Base-by-base conservation (phyloP, 2,329 filamentous ascomycete genomes). In the Ascochyta viciae-villosae region DNA sequence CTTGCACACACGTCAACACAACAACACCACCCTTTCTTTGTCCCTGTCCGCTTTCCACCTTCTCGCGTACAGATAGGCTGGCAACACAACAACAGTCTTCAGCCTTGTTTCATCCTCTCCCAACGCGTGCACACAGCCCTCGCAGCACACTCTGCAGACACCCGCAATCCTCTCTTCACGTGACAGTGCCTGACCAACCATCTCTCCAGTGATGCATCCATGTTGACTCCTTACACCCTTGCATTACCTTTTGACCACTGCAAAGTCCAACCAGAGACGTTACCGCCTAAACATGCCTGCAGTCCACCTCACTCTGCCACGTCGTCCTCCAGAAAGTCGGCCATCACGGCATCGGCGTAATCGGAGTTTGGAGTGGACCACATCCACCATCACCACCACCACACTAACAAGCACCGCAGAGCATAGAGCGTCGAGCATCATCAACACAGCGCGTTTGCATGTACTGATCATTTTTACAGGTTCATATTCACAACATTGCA, bases 1-100 rank as follows among this genome's bases (percentile, higher is more conserved):
- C 53, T 51, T 51, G 54, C 44, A 13, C 37, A 44, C 48, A 57
- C 54, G 48, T 45, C 48, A 53, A 57, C 49, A 57, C 43, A 35
- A 19, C 19, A 19, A 19, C 19, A 19, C 19, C 19, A 19, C 19
- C 19, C 19, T 19, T 19, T 19, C 19, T 19, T 19, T 19, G 19
- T 19, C 19, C 19, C 2, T 19, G 3, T 19, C 19, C 19, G 19
- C 19, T 19, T 19, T 19, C 19, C 19, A 19, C 19, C 19, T 19
- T 3, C 19, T 19, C 19, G 19, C 19, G 19, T 19, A 19, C 19
- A 19, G 19, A 19, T 19, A 19, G 19, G 19, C 19, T 19, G 19
- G 19, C 19, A 19, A 19, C 19, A 19, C 19, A 19, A 19, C 19
- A 6, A 27, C 27, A 29, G 27, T 10, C 27, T 29, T 12, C 29